These are phyloP conservation scores for Angomonas deanei DNA, from an alignment of 208 protist genomes.

Conservation along the genomic window DNA sequence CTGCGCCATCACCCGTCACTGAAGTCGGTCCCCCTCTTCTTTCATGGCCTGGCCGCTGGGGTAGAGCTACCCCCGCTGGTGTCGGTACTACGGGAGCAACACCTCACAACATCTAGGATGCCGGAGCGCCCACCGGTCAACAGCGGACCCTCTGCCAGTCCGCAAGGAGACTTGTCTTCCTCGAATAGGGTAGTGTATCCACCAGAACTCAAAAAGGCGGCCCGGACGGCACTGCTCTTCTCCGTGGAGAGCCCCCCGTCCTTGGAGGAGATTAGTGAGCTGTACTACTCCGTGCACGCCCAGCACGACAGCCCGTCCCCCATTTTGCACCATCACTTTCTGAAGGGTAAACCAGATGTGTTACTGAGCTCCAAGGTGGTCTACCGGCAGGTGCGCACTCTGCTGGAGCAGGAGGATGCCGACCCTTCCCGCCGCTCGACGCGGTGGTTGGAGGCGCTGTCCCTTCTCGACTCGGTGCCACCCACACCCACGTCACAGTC, in stretches of 20 bases:
- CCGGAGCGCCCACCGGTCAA: background rate
- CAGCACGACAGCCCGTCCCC: conserved; percentile 1
- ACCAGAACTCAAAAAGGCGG: conserved; percentile 1
- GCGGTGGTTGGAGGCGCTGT: background rate
- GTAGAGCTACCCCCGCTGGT: conserved; percentile 32
- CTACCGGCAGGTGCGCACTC: background rate
- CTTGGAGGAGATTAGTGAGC: conserved; percentile 43
- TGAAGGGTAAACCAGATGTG: conserved; percentile 10
- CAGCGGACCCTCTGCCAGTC: background rate
- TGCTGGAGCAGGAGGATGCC: background rate
- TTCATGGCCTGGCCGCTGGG: conserved; percentile 31
- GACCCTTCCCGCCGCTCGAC: too few relatives aligned
- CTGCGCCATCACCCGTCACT: background rate
- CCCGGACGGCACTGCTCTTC: conserved; percentile 48
- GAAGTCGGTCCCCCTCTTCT: conserved; percentile 11
- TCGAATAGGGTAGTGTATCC: background rate
- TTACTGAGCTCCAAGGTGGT: background rate
- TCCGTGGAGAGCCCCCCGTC: conserved; percentile 44
- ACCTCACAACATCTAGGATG: background rate
- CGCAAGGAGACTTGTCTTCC: background rate
- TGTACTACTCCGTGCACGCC: conserved; percentile 32
- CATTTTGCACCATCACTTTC: conserved; percentile 17
- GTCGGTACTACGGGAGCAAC: conserved; percentile 18
- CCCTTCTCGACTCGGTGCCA: background rate
- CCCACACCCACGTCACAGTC: background rate